Conservation (phyloP, 2,329 filamentous ascomycete species). For the Fusarium continuum region DNA sequence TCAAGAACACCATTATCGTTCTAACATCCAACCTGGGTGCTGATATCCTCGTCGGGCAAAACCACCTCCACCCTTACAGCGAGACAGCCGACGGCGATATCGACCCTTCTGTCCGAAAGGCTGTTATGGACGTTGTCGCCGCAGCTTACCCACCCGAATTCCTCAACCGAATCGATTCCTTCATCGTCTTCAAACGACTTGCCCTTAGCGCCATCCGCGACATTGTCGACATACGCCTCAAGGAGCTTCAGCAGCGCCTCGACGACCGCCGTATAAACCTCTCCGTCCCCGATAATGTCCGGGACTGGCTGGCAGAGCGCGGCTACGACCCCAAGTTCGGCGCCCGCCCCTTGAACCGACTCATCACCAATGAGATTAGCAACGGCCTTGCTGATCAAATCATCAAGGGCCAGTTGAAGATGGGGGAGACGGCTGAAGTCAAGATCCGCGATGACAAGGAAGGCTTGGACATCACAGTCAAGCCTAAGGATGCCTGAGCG, state of each 20-base stretch:
- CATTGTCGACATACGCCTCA: conserved; percentile 91
- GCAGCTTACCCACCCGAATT: conserved; percentile 86
- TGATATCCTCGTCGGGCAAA: conserved; percentile 83
- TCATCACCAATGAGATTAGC: conserved; percentile 90
- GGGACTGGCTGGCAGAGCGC: conserved; percentile 85
- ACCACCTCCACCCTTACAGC: conserved; percentile 70
- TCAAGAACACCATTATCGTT: conserved; percentile 95
- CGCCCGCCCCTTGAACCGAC: conserved; percentile 86
- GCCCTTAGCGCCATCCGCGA: conserved; percentile 81
- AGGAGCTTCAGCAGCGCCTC: conserved; percentile 82
- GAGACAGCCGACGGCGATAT: conserved; percentile 74
- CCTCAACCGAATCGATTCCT: conserved; percentile 94
- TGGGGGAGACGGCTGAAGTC: conserved; percentile 77
- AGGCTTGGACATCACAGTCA: conserved; percentile 61
- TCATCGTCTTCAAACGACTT: conserved; percentile 93
- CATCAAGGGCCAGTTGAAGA: conserved; percentile 83
- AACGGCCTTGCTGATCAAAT: conserved; percentile 92
- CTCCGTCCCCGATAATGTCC: conserved; percentile 74
- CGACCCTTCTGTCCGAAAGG: conserved; percentile 74
- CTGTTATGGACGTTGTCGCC: conserved; percentile 89
- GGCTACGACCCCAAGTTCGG: conserved; percentile 94
- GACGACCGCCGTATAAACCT: conserved; percentile 86
- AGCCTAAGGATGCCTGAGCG: conserved; percentile 30
- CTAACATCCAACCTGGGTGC: conserved; percentile 95
- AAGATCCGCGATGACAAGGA: conserved; percentile 69